These are phyloP conservation scores for Otatea glauca DNA, from an alignment of 176 grass and related monocot genomes.

Conservation along the genomic window DNA sequence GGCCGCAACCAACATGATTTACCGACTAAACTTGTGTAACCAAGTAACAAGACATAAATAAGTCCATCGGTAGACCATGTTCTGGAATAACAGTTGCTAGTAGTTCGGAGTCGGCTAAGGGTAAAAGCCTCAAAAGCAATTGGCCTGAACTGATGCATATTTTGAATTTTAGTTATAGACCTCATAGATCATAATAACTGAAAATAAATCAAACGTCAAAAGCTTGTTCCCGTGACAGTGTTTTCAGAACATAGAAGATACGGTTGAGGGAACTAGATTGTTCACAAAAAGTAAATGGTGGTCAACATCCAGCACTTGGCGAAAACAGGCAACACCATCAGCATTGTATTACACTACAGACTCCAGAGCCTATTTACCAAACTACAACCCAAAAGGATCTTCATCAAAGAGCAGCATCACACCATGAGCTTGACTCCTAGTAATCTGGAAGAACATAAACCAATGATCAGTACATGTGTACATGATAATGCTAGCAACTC, in stretches of 20 bases:
- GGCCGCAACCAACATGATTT: not conserved
- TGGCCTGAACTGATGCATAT: not conserved
- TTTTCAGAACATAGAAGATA: not conserved
- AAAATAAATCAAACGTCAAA: not conserved
- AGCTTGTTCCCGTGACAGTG: not conserved
- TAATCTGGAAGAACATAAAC: constrained; percentile 35
- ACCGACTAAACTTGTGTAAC: not conserved
- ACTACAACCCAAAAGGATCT: constrained; percentile 36
- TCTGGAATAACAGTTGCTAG: not conserved
- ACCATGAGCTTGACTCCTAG: constrained; percentile 31
- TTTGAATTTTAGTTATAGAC: constrained; percentile 27
- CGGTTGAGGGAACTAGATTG: not conserved
- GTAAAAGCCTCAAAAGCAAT: not conserved
- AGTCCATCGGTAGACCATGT: not conserved
- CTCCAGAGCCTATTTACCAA: constrained; percentile 33
- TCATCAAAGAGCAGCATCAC: constrained; percentile 22
- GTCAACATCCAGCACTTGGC: not conserved
- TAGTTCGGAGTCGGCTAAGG: not conserved
- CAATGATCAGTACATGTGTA: constrained; percentile 1
- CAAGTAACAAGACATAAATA: not conserved
- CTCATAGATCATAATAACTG: not conserved
- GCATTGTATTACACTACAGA: constrained; percentile 17
- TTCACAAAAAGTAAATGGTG: not conserved
- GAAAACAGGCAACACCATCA: constrained; percentile 10
- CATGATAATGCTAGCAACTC: not conserved